Percentiles rank a stretch among this genome's conserved stretches.
Conservation (phyloP, 305 asterid genomes). For the Fraxinus latifolia region DNA sequence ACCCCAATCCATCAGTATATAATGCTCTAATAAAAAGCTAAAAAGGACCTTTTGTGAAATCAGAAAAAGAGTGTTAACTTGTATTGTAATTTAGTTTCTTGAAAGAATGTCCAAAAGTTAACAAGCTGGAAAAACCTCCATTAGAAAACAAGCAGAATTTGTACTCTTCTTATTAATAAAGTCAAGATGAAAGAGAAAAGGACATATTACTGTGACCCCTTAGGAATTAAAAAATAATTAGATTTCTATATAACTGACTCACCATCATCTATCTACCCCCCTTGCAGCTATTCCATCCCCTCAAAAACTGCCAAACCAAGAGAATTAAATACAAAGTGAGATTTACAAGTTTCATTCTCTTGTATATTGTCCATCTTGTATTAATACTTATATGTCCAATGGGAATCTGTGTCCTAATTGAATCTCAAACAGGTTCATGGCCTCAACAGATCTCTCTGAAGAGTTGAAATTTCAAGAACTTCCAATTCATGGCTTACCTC, state of each 20-base stretch:
- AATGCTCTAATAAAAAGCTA: conserved; percentile 41
- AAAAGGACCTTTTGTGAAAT: conserved; percentile 70
- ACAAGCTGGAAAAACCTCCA: conserved; percentile 24
- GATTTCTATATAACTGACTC: conserved; percentile 43
- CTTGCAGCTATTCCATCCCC: conserved; percentile 28
- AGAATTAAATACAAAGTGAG: conserved; percentile 69
- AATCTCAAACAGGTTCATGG: conserved; percentile 30
- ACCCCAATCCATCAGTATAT: conserved; percentile 27
- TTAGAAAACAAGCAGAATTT: conserved; percentile 19
- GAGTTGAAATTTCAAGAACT: neutral
- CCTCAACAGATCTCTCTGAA: conserved; percentile 25
- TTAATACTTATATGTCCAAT: conserved; percentile 33
- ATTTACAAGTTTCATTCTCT: conserved; percentile 45
- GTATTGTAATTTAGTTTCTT: conserved; percentile 45
- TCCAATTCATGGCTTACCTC: conserved; percentile 27
- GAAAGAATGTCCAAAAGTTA: conserved; percentile 33
- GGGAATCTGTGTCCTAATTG: conserved; percentile 34
- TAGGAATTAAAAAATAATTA: neutral
- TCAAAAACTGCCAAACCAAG: conserved; percentile 76
- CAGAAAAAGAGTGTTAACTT: conserved; percentile 48
- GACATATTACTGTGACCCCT: neutral
- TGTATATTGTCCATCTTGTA: neutral
- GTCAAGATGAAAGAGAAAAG: conserved; percentile 27
- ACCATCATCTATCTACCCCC: conserved; percentile 49
- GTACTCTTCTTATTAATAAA: conserved; percentile 38